Evolutionary conservation across 1,139 yeast genomes (phyloP), one percentile per base, ranked within the genome.

Genomic region (Yamadazyma siamensis): DNA sequence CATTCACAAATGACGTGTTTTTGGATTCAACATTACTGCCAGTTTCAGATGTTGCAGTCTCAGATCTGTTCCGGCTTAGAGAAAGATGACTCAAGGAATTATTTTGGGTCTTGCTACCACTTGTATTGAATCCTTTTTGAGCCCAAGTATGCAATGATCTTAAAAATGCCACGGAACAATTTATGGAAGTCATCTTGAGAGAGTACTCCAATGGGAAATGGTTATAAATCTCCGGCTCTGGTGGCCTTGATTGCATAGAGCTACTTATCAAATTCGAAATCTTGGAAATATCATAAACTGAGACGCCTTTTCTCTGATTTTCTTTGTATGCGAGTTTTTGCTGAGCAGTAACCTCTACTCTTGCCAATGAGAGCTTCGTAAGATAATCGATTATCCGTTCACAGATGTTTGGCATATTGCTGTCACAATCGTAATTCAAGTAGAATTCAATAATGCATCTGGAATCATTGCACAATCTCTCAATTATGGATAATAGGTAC

Each of bases 351-450:
- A 82, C 78, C 15, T 81, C 94, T 4, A 83, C 80, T 39, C 88
- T 71, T 1, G 81, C 70, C 26, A 85, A 65, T 0, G 96, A 80
- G 36, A 83, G 61, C 43, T 75, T 77, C 5, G 95, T 83, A 43
- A 91, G 65, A 44, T 83, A 80, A 44, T 87, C 91, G 33, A 88
- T 76, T 23, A 86, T 64, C 33, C 77, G 71, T 56, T 94, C 98
- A 54, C 91, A 87, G 30, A 89, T 71, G 52, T 91, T 91, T 28
- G 95, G 86, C 71, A 82, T 75, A 5, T 75, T 65, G 12, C 82
- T 72, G 53, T 88, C 96, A 62, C 99, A 94, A 56, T 94, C 99
- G 56, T 91, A 94, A 55, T 94, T 94, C 48, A 94, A 71, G 52
- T 89, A 94, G 40, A 91, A 77, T 57, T 94, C 99, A 37, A 94